Percentiles rank a stretch among this genome's conserved stretches.
Conservation (phyloP, 805 yeast genomes). For the Pichia cabralensis region DNA sequence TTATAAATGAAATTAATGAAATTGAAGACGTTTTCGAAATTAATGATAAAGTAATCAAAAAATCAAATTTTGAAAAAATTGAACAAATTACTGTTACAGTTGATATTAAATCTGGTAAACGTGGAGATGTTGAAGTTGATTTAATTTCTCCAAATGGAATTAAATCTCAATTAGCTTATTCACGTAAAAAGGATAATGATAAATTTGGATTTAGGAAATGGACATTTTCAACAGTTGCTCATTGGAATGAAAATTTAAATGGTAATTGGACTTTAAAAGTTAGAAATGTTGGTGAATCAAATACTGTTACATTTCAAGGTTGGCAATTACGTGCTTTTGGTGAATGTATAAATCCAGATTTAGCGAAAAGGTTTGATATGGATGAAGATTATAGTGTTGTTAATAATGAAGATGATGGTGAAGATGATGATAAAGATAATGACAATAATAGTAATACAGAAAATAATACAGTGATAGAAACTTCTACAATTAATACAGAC, state of each 20-base stretch:
- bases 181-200: constrained; percentile 49
- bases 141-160: constrained; percentile 71
- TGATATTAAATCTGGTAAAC: constrained; percentile 46
- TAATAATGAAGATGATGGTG: constrained; percentile 17
- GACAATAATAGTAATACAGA: no score
- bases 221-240: constrained; percentile 97
- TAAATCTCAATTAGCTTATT: constrained; percentile 61
- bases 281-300: constrained; percentile 29
- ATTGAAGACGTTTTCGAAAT: constrained; percentile 36
- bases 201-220: constrained; percentile 59
- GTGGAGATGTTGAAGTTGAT: constrained; percentile 64
- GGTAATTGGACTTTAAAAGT: constrained; percentile 83
- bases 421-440: constrained; percentile 6
- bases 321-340: constrained; percentile 86
- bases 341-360: constrained; percentile 53
- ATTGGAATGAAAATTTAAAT: constrained; percentile 79
- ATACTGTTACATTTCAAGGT: constrained; percentile 36
- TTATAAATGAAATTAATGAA: constrained; percentile 13
- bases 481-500: not conserved
- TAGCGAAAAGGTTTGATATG: constrained; percentile 48
- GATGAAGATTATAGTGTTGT: constrained; percentile 35
- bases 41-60: constrained; percentile 35
- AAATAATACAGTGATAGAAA: not conserved
- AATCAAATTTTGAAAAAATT: constrained; percentile 53
- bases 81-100: constrained; percentile 86